Conservation (phyloP, 1,284 basidiomycete species). For the Trametes hirsuta region DNA sequence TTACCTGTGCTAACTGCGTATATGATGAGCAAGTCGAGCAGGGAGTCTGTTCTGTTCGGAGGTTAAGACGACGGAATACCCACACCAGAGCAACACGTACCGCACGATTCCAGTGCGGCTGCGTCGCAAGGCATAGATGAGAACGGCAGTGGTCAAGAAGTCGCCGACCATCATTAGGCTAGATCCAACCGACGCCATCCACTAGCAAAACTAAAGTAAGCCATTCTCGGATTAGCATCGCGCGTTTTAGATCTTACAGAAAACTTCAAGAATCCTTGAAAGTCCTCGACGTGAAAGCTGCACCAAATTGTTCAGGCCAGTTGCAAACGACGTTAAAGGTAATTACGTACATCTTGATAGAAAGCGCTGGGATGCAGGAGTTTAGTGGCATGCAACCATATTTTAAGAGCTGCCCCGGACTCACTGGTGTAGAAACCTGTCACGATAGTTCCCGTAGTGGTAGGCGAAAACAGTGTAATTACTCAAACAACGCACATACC, state of each 20-base stretch:
- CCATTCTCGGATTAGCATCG: background rate
- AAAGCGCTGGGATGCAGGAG: background rate
- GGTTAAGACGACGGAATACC: no score
- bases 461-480: no score
- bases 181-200: conserved; percentile 2
- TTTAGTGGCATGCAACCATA: background rate
- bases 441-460: background rate
- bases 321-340: background rate
- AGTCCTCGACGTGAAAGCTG: background rate
- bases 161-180: conserved; percentile 3
- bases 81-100: background rate
- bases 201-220: background rate
- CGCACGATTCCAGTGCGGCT: conserved; percentile 7
- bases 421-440: conserved; percentile 3
- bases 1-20: conserved; percentile 14
- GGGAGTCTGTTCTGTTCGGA: conserved; percentile 4
- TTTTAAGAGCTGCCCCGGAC: background rate
- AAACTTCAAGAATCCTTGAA: background rate
- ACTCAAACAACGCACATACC: background rate
- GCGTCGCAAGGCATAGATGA: conserved; percentile 5
- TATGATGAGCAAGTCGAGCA: conserved; percentile 7
- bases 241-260: background rate
- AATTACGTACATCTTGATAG: background rate
- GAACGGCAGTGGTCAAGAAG: background rate
- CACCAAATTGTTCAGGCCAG: background rate